Evolutionary conservation across 805 yeast genomes (phyloP).

Genomic region (Metschnikowia arizonensis): DNA sequence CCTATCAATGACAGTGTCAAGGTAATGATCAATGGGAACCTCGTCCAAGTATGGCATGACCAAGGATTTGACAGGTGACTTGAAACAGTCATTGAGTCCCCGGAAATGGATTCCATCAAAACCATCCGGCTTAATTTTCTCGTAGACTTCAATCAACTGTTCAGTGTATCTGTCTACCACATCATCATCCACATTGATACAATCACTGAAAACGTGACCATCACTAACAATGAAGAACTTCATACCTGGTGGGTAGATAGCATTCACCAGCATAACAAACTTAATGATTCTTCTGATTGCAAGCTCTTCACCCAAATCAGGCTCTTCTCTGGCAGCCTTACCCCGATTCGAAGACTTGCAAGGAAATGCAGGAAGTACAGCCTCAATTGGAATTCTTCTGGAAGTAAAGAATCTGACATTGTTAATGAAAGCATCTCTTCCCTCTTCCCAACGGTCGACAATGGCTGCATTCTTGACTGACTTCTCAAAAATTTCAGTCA

Average conservation of each 20-base stretch:
- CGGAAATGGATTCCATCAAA: conserved; percentile 27
- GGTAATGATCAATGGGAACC: conserved; percentile 27
- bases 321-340: conserved; percentile 46
- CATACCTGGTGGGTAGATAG: conserved; percentile 52
- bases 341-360: conserved; percentile 56
- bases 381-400: conserved; percentile 46
- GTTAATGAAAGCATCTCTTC: conserved; percentile 37
- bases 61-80: conserved; percentile 17
- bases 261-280: conserved; percentile 27
- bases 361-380: conserved; percentile 62
- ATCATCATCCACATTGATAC: conserved; percentile 57
- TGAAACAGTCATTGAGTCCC: conserved; percentile 35
- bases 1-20: conserved; percentile 30
- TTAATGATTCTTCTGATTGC: conserved; percentile 30
- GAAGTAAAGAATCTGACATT: conserved; percentile 47
- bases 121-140: conserved; percentile 29
- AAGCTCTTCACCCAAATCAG: conserved; percentile 50
- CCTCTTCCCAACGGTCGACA: conserved; percentile 47
- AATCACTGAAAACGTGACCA: conserved; percentile 63
- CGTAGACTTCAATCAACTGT: conserved; percentile 42
- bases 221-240: conserved; percentile 56
- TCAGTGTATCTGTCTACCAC: conserved; percentile 47
- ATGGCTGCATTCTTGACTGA: conserved; percentile 45
- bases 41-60: conserved; percentile 18
- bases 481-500: conserved; percentile 43